These are phyloP conservation scores for Colletotrichum australisinense DNA, from an alignment of 2,329 filamentous ascomycete species.

Conservation along the genomic window DNA sequence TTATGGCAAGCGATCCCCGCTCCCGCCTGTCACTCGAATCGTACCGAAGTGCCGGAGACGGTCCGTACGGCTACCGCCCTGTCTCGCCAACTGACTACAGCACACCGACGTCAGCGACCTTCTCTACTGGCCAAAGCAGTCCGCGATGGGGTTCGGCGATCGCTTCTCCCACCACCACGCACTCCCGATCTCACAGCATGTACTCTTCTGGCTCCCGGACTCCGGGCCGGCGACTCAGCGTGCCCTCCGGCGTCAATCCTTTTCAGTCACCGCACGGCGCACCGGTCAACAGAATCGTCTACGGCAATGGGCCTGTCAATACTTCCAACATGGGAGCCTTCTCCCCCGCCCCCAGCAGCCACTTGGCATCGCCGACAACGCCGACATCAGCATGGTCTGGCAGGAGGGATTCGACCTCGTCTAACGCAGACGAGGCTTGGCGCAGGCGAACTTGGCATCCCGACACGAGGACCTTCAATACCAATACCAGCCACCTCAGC, in stretches of 20 bases:
- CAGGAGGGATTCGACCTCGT: constrained; percentile 73
- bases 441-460: constrained; percentile 93
- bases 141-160: constrained; percentile 77
- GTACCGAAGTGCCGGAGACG: constrained; percentile 72
- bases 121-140: constrained; percentile 80
- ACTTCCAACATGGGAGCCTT: constrained; percentile 66
- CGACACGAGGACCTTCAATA: constrained; percentile 73
- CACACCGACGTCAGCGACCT: constrained; percentile 86
- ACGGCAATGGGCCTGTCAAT: constrained; percentile 65
- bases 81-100: constrained; percentile 80
- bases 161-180: constrained; percentile 77
- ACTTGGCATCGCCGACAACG: constrained; percentile 73
- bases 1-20: constrained; percentile 81
- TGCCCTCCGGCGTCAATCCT: constrained; percentile 80
- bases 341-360: constrained; percentile 67
- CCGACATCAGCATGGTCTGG: constrained; percentile 69
- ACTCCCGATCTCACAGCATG: constrained; percentile 78
- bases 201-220: constrained; percentile 73
- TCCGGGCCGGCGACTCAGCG: constrained; percentile 81
- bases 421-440: constrained; percentile 78
- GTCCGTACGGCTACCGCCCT: constrained; percentile 73
- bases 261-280: constrained; percentile 74
- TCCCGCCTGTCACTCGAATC: constrained; percentile 76
- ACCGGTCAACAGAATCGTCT: constrained; percentile 66
- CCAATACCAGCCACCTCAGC: constrained; percentile 76